Evolutionary conservation across 345 rosid genomes (phyloP).

Genomic region (Boechera retrofracta): DNA sequence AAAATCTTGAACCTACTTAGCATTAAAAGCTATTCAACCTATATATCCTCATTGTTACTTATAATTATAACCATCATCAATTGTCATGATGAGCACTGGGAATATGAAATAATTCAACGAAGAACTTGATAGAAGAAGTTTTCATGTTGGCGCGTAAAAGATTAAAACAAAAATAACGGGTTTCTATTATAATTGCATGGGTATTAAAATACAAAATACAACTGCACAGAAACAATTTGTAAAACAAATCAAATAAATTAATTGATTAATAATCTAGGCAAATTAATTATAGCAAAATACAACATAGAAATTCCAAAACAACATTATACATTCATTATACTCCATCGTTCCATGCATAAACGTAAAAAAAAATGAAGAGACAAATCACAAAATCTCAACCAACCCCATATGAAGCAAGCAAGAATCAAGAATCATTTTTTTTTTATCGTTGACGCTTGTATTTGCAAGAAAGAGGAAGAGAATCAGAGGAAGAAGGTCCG

Average conservation of each 20-base stretch:
- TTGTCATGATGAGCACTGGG: too few relatives aligned
- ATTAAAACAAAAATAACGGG: background rate
- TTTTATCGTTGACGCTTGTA: conserved; percentile 35
- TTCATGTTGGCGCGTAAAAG: conserved; percentile 20
- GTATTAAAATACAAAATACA: conserved; percentile 32
- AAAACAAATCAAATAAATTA: conserved; percentile 20
- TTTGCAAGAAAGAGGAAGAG: conserved; percentile 49
- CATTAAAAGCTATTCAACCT: too few relatives aligned
- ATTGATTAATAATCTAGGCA: conserved; percentile 15
- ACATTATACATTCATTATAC: conserved; percentile 28
- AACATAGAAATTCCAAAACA: background rate
- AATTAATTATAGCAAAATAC: conserved; percentile 26
- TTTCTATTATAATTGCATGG: conserved; percentile 30
- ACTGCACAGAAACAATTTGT: conserved; percentile 28
- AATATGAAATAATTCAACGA: background rate
- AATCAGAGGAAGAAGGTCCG: conserved; percentile 48
- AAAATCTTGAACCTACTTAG: too few relatives aligned
- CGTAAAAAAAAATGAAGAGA: background rate
- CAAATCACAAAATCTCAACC: conserved; percentile 2
- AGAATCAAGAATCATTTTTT: background rate
- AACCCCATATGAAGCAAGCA: background rate
- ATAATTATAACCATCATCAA: too few relatives aligned
- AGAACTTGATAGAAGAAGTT: background rate
- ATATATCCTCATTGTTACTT: too few relatives aligned
- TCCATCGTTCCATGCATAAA: conserved; percentile 1